A percentile compares a stretch with the other conserved stretches of the same genome.
Evolutionary conservation across 352 stramenopile species (phyloP).

Genomic region (Aphanomyces stellatus): DNA sequence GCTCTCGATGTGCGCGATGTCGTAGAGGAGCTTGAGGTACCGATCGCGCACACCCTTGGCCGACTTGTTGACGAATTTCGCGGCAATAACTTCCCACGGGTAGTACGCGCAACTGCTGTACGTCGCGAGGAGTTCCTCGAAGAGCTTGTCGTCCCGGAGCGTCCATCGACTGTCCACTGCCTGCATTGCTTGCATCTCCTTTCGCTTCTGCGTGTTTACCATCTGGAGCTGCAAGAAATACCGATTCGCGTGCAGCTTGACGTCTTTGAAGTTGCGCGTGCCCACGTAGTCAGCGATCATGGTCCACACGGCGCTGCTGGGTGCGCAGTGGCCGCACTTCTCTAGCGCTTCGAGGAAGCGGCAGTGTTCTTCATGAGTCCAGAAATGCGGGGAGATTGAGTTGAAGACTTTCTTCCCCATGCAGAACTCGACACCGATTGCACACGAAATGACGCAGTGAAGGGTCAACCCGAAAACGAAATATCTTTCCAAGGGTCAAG

Average conservation of each 20-base stretch:
- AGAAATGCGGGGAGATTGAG: slow-evolving; percentile 24
- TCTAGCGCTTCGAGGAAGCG: slow-evolving; percentile 61
- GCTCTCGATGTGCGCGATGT: slow-evolving; percentile 59
- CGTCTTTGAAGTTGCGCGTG: slow-evolving; percentile 32
- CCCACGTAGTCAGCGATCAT: slow-evolving; percentile 45
- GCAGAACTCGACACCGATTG: neutral
- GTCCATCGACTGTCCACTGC: slow-evolving; percentile 54
- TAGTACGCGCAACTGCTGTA: slow-evolving; percentile 38
- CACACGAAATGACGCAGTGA: neutral
- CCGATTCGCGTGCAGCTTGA: slow-evolving; percentile 31
- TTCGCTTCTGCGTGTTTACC: slow-evolving; percentile 29
- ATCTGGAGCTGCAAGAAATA: slow-evolving; percentile 51
- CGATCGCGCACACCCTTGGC: slow-evolving; percentile 44
- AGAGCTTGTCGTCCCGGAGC: slow-evolving; percentile 42
- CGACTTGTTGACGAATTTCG: slow-evolving; percentile 40
- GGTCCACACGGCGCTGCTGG: slow-evolving; percentile 42
- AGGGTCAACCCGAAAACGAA: neutral
- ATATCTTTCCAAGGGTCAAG: neutral
- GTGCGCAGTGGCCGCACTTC: slow-evolving; percentile 40
- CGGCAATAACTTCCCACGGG: slow-evolving; percentile 52
- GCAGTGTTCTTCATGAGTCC: slow-evolving; percentile 53
- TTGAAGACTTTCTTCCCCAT: slow-evolving; percentile 20
- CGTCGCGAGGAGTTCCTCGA: slow-evolving; percentile 52
- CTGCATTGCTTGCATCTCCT: slow-evolving; percentile 46
- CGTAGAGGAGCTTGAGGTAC: slow-evolving; percentile 69